Evolutionary conservation across 257 asterid species (phyloP).

Genomic region (Salvia splendens): DNA sequence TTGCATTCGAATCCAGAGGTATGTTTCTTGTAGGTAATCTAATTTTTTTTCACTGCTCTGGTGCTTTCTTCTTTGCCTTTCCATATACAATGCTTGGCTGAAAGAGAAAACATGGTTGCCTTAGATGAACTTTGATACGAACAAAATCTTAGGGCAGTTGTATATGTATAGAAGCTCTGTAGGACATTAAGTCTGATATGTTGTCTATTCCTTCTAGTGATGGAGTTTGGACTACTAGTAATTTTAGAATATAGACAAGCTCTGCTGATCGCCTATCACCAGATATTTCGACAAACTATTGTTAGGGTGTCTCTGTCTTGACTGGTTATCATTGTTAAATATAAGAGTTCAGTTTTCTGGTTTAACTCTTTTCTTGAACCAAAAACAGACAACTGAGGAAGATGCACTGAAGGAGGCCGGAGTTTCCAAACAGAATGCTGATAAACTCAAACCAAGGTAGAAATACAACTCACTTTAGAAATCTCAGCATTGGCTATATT

Average conservation of each 20-base stretch:
- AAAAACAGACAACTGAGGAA: conserved; percentile 15
- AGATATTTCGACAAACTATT: background rate
- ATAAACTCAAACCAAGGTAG: conserved; percentile 36
- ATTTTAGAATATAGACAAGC: background rate
- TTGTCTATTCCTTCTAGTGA: background rate
- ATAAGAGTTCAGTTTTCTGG: background rate
- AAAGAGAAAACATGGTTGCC: background rate
- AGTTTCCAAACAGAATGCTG: conserved; percentile 38
- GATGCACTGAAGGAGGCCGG: conserved; percentile 35
- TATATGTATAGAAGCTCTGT: background rate
- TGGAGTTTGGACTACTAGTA: conserved; percentile 3
- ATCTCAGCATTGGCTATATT: background rate
- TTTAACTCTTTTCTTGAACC: conserved; percentile 15
- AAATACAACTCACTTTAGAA: conserved; percentile 28
- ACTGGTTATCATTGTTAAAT: background rate
- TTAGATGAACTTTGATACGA: background rate
- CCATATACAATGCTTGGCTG: background rate
- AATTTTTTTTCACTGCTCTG: background rate
- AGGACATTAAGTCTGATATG: background rate
- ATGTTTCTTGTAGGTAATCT: background rate
- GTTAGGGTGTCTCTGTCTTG: background rate
- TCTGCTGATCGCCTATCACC: background rate
- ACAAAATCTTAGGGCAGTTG: background rate
- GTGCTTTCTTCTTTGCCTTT: background rate
- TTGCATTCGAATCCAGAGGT: conserved; percentile 6